A percentile compares a stretch with the other conserved stretches of the same genome.
These are phyloP conservation scores for Streptanthus diversifolius DNA, from an alignment of 345 rosid species.

Conservation along the genomic window DNA sequence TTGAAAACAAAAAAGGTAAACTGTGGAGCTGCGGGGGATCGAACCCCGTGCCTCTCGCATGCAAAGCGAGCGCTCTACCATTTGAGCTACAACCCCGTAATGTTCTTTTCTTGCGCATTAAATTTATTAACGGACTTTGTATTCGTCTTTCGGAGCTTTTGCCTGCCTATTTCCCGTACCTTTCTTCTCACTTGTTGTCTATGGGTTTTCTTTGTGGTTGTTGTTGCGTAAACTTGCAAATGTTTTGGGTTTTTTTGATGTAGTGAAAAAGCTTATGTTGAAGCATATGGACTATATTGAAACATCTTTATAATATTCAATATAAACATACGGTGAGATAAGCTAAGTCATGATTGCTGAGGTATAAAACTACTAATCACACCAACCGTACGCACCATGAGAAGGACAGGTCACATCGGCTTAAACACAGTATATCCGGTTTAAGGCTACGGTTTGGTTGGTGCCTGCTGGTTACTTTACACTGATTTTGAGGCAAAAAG, in stretches of 20 bases:
- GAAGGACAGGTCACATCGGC: not conserved
- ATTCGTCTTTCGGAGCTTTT: not conserved
- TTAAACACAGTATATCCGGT: not conserved
- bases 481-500: slow-evolving; percentile 4
- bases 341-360: slow-evolving; percentile 5
- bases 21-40: slow-evolving; percentile 79
- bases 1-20: not conserved
- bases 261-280: slow-evolving; percentile 1
- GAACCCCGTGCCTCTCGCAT: slow-evolving; percentile 95
- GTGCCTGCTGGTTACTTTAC: not conserved
- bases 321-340: not conserved
- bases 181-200: not conserved
- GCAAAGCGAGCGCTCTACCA: slow-evolving; percentile 98
- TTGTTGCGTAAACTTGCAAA: slow-evolving; percentile 9
- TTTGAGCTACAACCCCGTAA: slow-evolving; percentile 45
- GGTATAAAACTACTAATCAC: not conserved
- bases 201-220: not conserved
- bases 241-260: not conserved
- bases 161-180: not conserved
- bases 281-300: not conserved
- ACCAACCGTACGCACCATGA: slow-evolving; percentile 19
- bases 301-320: not conserved
- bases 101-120: too few relatives aligned
- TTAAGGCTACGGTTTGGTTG: not conserved
- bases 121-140: not conserved